Evolutionary conservation across 495 filamentous ascomycete species (phyloP), one percentile per base, ranked within the genome.

Genomic region (Parmelia sp.): DNA sequence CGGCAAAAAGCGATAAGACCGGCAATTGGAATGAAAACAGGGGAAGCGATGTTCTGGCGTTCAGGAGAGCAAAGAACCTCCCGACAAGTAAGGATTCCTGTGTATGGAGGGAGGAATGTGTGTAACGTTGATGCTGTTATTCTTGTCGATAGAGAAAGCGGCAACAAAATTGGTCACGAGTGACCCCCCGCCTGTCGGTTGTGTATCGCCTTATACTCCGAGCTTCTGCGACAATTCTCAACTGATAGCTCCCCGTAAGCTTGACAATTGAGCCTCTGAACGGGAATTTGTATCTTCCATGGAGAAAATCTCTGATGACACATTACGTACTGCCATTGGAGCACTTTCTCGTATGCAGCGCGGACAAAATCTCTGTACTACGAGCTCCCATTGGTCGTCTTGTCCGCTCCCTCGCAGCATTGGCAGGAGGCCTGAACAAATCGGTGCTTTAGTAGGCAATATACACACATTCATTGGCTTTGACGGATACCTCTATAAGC

Each of bases 151-250:
- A 31, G 29, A 36, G 62, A 7, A 23, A 44, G 56, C 56, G 62
- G 55, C 62, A 63, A 51, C 31, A 49, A 29, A 47, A 4, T 10
- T 49, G 56, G 62, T 64, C 62, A 64, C 62, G 62, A 64, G 55
- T 55, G 57, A 37, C 31, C 45, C 31, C 59, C 57, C 56, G 39
- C 62, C 56, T 59, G 55, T 47, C 40, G 37, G 25, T 64, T 64
- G 62, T 64, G 62, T 64, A 64, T 64, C 62, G 62, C 60, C 58
- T 61, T 62, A 42, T 53, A 36, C 49, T 42, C 62, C 51, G 61
- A 63, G 40, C 39, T 63, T 35, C 29, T 44, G 61, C 36, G 61
- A 63, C n/a, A 21, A 19, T 23, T 29, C 21, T 36, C 44, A 61
- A 31, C 29, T 35, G 61, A 63, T 63, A 45, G 14, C 15, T 58